These are phyloP conservation scores for Stephanocyclus meneghinianus DNA, from an alignment of 352 stramenopile species.

Conservation along the genomic window DNA sequence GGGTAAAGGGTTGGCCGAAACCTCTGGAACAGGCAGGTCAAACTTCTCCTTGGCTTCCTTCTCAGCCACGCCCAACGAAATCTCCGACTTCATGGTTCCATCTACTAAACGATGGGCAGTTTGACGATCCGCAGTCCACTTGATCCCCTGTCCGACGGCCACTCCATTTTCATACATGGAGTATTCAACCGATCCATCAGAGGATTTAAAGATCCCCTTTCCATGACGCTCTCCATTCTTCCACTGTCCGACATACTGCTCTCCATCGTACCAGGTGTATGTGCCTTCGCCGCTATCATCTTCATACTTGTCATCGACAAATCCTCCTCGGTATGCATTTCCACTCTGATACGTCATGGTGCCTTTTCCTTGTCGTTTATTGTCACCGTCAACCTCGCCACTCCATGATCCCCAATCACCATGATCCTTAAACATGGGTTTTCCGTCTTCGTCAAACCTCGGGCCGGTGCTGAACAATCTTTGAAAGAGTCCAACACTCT, in stretches of 20 bases:
- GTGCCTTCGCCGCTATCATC: slow-evolving; percentile 12
- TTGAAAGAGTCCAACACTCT: slow-evolving; percentile 13
- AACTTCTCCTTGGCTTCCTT: slow-evolving; percentile 39
- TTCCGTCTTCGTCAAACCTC: slow-evolving; percentile 22
- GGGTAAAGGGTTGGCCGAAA: not conserved
- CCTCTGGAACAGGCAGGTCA: slow-evolving; percentile 31
- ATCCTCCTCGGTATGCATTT: slow-evolving; percentile 27
- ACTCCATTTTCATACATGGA: slow-evolving; percentile 25
- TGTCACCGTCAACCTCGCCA: slow-evolving; percentile 19
- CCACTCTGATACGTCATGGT: slow-evolving; percentile 37
- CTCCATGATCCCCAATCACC: slow-evolving; percentile 41
- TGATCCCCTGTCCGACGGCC: slow-evolving; percentile 20
- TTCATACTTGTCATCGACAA: slow-evolving; percentile 43
- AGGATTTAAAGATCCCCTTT: slow-evolving; percentile 18
- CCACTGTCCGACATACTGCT: slow-evolving; percentile 40
- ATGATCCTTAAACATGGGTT: slow-evolving; percentile 43
- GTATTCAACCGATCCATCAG: slow-evolving; percentile 28
- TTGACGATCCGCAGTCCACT: slow-evolving; percentile 33
- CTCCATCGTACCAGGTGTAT: slow-evolving; percentile 37
- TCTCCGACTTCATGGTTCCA: slow-evolving; percentile 18
- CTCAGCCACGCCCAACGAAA: slow-evolving; percentile 24
- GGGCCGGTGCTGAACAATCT: slow-evolving; percentile 1
- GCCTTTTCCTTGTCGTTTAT: slow-evolving; percentile 22
- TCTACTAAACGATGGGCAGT: slow-evolving; percentile 9
- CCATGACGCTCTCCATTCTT: slow-evolving; percentile 42